Conservation (phyloP, 2,329 filamentous ascomycete genomes). For the Aureobasidium sp. region DNA sequence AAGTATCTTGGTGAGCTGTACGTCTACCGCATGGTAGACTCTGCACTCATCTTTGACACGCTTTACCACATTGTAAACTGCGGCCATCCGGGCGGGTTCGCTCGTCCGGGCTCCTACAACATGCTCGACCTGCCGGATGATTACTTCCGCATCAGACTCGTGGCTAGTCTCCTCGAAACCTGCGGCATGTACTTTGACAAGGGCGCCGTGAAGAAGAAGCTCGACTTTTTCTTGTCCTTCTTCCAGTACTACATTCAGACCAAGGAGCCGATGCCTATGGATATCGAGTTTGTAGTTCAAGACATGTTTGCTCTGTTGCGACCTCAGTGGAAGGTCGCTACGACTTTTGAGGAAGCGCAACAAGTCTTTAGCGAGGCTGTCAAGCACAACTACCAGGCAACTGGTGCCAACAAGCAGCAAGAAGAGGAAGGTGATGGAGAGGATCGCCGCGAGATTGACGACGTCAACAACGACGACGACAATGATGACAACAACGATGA, state of each 20-base stretch:
- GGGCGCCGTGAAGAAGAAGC: conserved; percentile 88
- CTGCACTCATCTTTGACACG: conserved; percentile 88
- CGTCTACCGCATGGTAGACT: conserved; percentile 95
- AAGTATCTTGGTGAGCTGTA: conserved; percentile 96
- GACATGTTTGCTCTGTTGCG: conserved; percentile 80
- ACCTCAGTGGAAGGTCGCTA: conserved; percentile 79
- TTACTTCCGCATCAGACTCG: conserved; percentile 88
- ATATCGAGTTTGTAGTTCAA: conserved; percentile 93
- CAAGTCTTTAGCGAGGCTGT: conserved; percentile 82
- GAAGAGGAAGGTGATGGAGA: conserved; percentile 60
- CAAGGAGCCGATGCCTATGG: conserved; percentile 87
- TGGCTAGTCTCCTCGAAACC: conserved; percentile 84
- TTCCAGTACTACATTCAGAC: conserved; percentile 95
- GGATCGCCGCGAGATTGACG: conserved; percentile 48
- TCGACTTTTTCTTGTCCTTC: conserved; percentile 95
- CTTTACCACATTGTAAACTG: conserved; percentile 93
- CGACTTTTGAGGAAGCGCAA: conserved; percentile 73
- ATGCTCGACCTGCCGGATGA: conserved; percentile 84
- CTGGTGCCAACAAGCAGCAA: conserved; percentile 23
- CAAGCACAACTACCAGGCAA: conserved; percentile 76
- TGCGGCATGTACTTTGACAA: conserved; percentile 95
- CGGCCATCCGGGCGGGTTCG: conserved; percentile 75
- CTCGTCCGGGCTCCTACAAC: conserved; percentile 68
- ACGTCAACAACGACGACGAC: conserved; percentile 50
- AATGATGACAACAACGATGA: conserved; percentile 48